Evolutionary conservation across 805 yeast species (phyloP), one percentile per base, ranked within the genome.

Genomic region (Hanseniaspora hatyaiensis): DNA sequence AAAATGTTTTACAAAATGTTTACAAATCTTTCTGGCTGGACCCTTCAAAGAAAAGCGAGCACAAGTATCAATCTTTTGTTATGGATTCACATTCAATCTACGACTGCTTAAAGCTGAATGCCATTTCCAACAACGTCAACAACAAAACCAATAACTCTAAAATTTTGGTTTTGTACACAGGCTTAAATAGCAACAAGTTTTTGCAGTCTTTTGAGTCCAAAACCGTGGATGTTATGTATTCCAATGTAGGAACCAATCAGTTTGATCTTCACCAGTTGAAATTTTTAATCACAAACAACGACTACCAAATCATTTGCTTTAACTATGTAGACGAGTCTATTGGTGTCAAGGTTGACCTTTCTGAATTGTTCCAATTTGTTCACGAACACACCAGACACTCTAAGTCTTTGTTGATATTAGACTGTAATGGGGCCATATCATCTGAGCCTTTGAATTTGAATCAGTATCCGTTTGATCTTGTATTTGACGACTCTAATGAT

Each of bases 251-350:
- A 49, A 72, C 71, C 30, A 84, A 84, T 16, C 73, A 81, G 26
- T 60, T 76, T 20, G 71, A 64, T 2, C 62, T 67, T 41, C 66
- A 88, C 37, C 81, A 78, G 59, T 31, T 48, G 19, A 48, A 41
- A 23, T 60, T 66, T 9, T 73, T 77, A 50, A 71, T 88, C 61
- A 59, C 64, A 50, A 48, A 63, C 8, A 69, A 71, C 45, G 64
- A 68, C 51, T 89, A 82, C 68, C 62, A 74, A 53, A 73, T 83
- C 46, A 72, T 89, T 56, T 85, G 95, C 40, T 74, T 88, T 57
- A 89, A 96, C 34, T 97, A 89, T 57, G 96, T 92, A 32, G 98
- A 92, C 64, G 92, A 97, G 38, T 86, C 96, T 1, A 86, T 96
- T 30, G 94, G 95, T n/a, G 95, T 89, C 34, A 74, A 87, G 34